Evolutionary conservation across 73 alveolate genomes (phyloP).

Genomic region (Blepharisma stoltei): DNA sequence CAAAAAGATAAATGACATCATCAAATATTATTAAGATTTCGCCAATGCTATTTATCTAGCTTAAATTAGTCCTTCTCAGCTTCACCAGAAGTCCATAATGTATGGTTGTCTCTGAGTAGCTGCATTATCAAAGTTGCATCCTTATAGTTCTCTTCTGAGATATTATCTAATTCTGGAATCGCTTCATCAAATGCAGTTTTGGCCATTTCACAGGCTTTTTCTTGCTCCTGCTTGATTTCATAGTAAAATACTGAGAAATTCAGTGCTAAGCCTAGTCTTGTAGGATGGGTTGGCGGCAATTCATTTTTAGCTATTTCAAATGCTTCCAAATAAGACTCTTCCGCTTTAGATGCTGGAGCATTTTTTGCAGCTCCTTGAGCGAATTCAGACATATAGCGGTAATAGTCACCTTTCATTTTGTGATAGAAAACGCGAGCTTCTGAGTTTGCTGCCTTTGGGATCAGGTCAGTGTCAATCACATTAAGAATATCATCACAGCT

Average conservation of each 20-base stretch:
- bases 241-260: constrained; percentile 70
- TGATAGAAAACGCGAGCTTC: constrained; percentile 45
- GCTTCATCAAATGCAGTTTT: constrained; percentile 66
- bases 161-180: constrained; percentile 62
- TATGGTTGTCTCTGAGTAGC: constrained; percentile 26
- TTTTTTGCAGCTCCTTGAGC: constrained; percentile 39
- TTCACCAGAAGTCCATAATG: too few species aligned
- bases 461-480: constrained; percentile 37
- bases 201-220: constrained; percentile 73
- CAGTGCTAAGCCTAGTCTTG: constrained; percentile 63
- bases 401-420: constrained; percentile 78
- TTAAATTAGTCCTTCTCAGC: too few species aligned
- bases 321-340: constrained; percentile 39
- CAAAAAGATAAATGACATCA: too few species aligned
- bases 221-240: constrained; percentile 55
- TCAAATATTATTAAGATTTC: too few species aligned
- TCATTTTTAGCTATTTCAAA: constrained; percentile 37
- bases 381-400: constrained; percentile 65
- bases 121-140: constrained; percentile 68
- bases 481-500: constrained; percentile 30
- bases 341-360: constrained; percentile 41
- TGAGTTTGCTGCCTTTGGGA: constrained; percentile 38
- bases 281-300: constrained; percentile 50
- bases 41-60: too few species aligned
- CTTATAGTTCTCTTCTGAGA: constrained; percentile 63